These are phyloP conservation scores for Xenoacremonium recifei DNA, from an alignment of 2,329 filamentous ascomycete genomes.

Conservation along the genomic window DNA sequence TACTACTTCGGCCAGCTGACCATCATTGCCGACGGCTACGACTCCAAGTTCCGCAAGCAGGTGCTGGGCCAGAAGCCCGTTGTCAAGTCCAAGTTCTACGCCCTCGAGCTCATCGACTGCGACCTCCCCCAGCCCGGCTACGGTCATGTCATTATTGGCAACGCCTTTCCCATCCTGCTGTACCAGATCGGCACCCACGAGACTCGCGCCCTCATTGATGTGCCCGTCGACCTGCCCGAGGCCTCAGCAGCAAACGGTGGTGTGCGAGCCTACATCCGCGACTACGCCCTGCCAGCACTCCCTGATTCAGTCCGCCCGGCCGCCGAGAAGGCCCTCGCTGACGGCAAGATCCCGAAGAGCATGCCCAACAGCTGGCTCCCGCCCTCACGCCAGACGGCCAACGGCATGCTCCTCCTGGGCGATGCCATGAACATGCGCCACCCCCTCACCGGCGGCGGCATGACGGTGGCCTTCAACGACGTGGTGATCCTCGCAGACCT, in stretches of 20 bases:
- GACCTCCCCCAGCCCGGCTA: constrained; percentile 71
- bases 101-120: constrained; percentile 86
- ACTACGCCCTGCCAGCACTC: constrained; percentile 75
- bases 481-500: constrained; percentile 75
- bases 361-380: constrained; percentile 98
- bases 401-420: constrained; percentile 77
- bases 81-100: constrained; percentile 87
- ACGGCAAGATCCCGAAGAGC: constrained; percentile 70
- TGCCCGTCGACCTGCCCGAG: constrained; percentile 73
- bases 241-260: constrained; percentile 75
- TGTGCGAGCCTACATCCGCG: constrained; percentile 78
- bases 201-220: constrained; percentile 85
- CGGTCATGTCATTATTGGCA: constrained; percentile 85
- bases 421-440: constrained; percentile 99
- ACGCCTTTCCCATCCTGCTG: constrained; percentile 75
- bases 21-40: constrained; percentile 88
- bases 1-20: constrained; percentile 88
- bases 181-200: constrained; percentile 98
- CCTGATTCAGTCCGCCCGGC: constrained; percentile 70
- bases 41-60: constrained; percentile 84
- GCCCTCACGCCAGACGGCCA: constrained; percentile 56
- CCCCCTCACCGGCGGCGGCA: constrained; percentile 92
- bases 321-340: constrained; percentile 73
- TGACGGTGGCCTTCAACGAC: constrained; percentile 97
- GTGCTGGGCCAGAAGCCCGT: constrained; percentile 66